phyloP scores from a whole-genome alignment of 2,329 filamentous ascomycete genomes.

The Aureobasidium sp. region DNA sequence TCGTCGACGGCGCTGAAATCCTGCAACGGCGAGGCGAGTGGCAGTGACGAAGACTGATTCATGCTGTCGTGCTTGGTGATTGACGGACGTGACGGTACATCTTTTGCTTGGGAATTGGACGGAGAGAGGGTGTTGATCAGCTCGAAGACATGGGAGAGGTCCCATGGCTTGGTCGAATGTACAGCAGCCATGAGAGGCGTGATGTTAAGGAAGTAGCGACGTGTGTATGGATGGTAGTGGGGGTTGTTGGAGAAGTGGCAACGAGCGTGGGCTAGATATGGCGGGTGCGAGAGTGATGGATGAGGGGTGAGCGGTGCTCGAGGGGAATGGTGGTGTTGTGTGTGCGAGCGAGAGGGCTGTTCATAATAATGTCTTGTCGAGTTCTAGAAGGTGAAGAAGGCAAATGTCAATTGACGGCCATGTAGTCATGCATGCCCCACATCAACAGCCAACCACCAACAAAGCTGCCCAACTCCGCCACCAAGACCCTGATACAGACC shows the following conservation, averaged over 20 bases:
- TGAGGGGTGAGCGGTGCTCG: not conserved
- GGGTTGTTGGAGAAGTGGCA: conserved; percentile 1
- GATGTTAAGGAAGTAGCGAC: not conserved
- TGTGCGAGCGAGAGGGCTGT: not conserved
- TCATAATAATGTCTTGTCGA: conserved; percentile 4
- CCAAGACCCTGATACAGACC: not conserved
- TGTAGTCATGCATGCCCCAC: conserved; percentile 14
- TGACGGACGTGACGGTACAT: not conserved
- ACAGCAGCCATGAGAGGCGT: conserved; percentile 24
- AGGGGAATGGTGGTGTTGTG: not conserved
- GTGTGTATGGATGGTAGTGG: not conserved
- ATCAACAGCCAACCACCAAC: not conserved
- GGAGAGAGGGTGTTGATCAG: conserved; percentile 31
- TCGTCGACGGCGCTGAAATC: conserved; percentile 13
- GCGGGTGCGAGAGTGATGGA: not conserved
- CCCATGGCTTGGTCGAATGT: conserved; percentile 36
- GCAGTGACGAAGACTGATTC: conserved; percentile 7
- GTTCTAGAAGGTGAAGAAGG: conserved; percentile 1
- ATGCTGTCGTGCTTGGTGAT: conserved; percentile 10
- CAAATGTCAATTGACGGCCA: not conserved
- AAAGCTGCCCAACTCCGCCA: not conserved
- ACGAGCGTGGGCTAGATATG: not conserved
- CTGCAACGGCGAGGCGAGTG: conserved; percentile 4
- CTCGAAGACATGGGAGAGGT: conserved; percentile 40
- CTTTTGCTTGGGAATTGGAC: not conserved